Conservation (phyloP, 345 rosid species). For the Linum lewisii region DNA sequence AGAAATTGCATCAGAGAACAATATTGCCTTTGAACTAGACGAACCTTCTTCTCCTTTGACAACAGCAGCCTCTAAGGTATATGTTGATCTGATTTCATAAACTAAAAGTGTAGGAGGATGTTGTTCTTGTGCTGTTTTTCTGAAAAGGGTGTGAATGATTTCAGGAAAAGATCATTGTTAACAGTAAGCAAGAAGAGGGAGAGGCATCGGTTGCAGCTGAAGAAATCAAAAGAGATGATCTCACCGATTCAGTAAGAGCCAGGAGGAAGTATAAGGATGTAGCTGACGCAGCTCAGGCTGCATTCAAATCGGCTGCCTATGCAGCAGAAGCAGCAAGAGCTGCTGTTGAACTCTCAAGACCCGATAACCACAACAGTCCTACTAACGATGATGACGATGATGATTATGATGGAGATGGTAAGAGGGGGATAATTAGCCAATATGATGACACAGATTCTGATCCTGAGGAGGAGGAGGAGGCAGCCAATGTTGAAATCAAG, state of each 20-base stretch:
- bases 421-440: slow-evolving; percentile 6
- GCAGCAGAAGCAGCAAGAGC: slow-evolving; percentile 94
- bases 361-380: slow-evolving; percentile 21
- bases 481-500: background rate
- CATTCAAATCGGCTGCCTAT: slow-evolving; percentile 70
- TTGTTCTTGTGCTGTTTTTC: no score
- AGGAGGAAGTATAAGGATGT: slow-evolving; percentile 65
- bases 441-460: slow-evolving; percentile 12
- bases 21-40: slow-evolving; percentile 43
- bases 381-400: no score
- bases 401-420: background rate
- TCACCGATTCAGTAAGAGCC: slow-evolving; percentile 24
- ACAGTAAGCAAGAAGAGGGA: slow-evolving; percentile 6
- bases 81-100: background rate
- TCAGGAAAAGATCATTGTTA: slow-evolving; percentile 24
- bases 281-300: slow-evolving; percentile 94
- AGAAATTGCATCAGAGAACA: slow-evolving; percentile 62
- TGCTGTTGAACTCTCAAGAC: slow-evolving; percentile 82
- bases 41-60: slow-evolving; percentile 18
- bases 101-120: background rate
- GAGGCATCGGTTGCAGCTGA: slow-evolving; percentile 11
- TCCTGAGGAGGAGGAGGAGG: slow-evolving; percentile 8
- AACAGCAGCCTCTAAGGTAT: slow-evolving; percentile 29
- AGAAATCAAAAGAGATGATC: slow-evolving; percentile 13
- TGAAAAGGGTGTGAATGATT: background rate